Conservation (phyloP, 352 stramenopile species). For the Phytopythium chamaehyphon region DNA sequence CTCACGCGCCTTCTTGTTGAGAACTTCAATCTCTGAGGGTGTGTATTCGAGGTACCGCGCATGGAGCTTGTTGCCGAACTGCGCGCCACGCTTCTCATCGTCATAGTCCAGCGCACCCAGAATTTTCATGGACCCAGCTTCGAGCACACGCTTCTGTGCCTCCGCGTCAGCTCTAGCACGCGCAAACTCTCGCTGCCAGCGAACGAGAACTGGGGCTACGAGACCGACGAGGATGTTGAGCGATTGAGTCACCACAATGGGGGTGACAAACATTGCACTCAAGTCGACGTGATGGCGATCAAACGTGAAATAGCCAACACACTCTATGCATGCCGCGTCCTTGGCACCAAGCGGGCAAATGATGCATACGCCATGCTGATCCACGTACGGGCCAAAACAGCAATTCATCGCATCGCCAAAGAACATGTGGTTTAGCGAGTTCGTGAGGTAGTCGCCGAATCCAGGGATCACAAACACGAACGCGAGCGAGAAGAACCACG, state of each 20-base stretch:
- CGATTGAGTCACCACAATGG: constrained; percentile 80
- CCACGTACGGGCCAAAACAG: constrained; percentile 84
- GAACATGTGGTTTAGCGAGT: constrained; percentile 79
- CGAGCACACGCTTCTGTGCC: constrained; percentile 66
- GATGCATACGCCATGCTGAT: constrained; percentile 60
- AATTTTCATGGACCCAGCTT: constrained; percentile 77
- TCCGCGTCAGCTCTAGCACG: constrained; percentile 51
- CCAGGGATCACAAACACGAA: constrained; percentile 87
- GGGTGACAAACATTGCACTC: constrained; percentile 83
- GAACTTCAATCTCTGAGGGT: constrained; percentile 51
- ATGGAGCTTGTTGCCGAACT: constrained; percentile 70
- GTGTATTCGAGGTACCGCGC: constrained; percentile 66
- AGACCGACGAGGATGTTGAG: constrained; percentile 74
- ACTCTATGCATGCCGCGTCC: constrained; percentile 69
- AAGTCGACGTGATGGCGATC: constrained; percentile 81
- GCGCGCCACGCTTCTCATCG: constrained; percentile 32
- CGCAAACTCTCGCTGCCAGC: constrained; percentile 54
- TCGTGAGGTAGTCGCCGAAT: constrained; percentile 80
- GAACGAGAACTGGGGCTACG: constrained; percentile 65
- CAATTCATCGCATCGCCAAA: constrained; percentile 83
- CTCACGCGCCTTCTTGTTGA: constrained; percentile 63
- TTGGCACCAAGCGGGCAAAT: constrained; percentile 62
- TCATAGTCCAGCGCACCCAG: constrained; percentile 76
- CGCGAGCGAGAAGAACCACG: constrained; percentile 88
- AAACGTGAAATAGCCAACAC: constrained; percentile 78